A percentile compares a stretch with the other conserved stretches of the same genome.
Conservation (phyloP, 352 stramenopile genomes). For the Globisporangium nodosum region DNA sequence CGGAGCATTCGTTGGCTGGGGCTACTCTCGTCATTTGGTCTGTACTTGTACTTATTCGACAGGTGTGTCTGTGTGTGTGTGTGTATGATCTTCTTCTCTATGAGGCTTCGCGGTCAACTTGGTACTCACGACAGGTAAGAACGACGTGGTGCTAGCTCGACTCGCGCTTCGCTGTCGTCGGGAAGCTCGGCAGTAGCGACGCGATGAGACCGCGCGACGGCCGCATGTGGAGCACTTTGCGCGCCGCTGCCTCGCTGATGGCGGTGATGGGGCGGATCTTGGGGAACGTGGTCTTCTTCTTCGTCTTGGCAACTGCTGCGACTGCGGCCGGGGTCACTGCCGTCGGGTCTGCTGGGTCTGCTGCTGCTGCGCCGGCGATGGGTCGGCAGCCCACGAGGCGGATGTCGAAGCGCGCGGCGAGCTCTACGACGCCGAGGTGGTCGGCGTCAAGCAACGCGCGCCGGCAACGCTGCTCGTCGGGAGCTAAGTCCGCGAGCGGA, state of each 20-base stretch:
- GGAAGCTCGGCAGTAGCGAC: conserved; percentile 26
- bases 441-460: conserved; percentile 14
- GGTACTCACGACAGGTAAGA: not conserved
- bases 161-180: conserved; percentile 2
- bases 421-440: conserved; percentile 8
- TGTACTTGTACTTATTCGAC: not conserved
- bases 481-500: conserved; percentile 19
- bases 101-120: not conserved
- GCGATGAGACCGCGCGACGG: conserved; percentile 16
- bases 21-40: not conserved
- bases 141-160: not conserved
- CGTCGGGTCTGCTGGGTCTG: not conserved
- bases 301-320: not conserved
- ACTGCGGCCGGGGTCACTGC: no score
- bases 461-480: conserved; percentile 18
- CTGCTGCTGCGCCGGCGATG: not conserved
- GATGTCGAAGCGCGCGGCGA: conserved; percentile 48
- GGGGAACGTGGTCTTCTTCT: conserved; percentile 16
- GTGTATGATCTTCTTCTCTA: not conserved
- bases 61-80: not conserved
- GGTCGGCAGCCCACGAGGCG: conserved; percentile 17
- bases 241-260: conserved; percentile 12
- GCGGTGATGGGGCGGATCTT: conserved; percentile 13
- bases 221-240: conserved; percentile 13
- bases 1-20: not conserved